Percentiles rank a stretch among this genome's conserved stretches.
These are phyloP conservation scores for Candida railenensis DNA, from an alignment of 805 yeast genomes.

Conservation along the genomic window DNA sequence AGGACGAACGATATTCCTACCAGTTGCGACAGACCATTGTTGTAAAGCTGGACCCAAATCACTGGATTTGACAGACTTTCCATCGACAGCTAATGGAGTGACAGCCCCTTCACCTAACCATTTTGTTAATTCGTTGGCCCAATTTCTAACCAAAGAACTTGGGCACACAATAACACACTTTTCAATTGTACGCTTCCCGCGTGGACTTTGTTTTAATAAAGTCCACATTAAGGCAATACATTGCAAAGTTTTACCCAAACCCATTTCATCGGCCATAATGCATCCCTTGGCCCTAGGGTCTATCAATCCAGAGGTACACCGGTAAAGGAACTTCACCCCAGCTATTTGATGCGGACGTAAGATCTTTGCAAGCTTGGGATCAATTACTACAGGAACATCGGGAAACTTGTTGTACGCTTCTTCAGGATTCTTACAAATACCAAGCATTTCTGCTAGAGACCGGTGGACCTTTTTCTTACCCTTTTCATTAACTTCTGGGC, in stretches of 20 bases:
- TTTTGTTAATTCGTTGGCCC: constrained; percentile 95
- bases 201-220: constrained; percentile 80
- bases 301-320: constrained; percentile 86
- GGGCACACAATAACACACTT: constrained; percentile 95
- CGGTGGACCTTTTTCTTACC: constrained; percentile 48
- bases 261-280: constrained; percentile 99
- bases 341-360: constrained; percentile 95
- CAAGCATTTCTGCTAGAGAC: constrained; percentile 77
- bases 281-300: constrained; percentile 89
- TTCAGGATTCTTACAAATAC: constrained; percentile 55
- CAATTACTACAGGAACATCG: constrained; percentile 93
- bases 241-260: constrained; percentile 86
- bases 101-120: constrained; percentile 94
- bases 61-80: constrained; percentile 71
- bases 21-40: constrained; percentile 86
- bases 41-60: constrained; percentile 68
- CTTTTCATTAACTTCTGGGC: constrained; percentile 10
- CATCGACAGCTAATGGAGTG: constrained; percentile 89
- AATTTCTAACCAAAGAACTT: constrained; percentile 85
- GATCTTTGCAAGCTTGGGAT: constrained; percentile 79
- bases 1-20: constrained; percentile 87
- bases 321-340: constrained; percentile 86
- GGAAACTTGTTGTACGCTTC: constrained; percentile 57
- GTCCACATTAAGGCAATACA: constrained; percentile 95
- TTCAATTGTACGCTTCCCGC: constrained; percentile 77